phyloP scores from a whole-genome alignment of 2,329 filamentous ascomycete genomes.

The Colletotrichum zoysiae region DNA sequence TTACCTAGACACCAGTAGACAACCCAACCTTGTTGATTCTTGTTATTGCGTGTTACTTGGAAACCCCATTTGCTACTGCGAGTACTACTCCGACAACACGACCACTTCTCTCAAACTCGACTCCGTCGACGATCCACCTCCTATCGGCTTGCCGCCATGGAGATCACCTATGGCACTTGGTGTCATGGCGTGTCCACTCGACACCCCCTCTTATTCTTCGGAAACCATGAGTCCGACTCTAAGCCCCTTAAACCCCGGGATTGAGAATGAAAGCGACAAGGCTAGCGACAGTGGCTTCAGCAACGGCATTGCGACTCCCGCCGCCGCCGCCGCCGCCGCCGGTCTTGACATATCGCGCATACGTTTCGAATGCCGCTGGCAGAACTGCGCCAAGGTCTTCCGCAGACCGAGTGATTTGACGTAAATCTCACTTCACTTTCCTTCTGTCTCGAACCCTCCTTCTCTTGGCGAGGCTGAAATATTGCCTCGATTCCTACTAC shows the following conservation, averaged over 20 bases:
- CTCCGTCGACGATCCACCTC: slow-evolving; percentile 39
- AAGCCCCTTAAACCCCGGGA: slow-evolving; percentile 38
- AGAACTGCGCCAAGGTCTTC: slow-evolving; percentile 39
- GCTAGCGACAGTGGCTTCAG: slow-evolving; percentile 35
- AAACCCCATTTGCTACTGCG: slow-evolving; percentile 40
- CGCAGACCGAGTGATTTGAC: slow-evolving; percentile 42
- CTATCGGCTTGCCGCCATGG: slow-evolving; percentile 33
- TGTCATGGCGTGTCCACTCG: slow-evolving; percentile 43
- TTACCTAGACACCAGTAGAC: slow-evolving; percentile 40
- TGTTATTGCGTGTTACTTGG: slow-evolving; percentile 43
- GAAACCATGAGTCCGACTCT: slow-evolving; percentile 40
- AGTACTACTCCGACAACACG: slow-evolving; percentile 34
- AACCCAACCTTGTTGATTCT: slow-evolving; percentile 41
- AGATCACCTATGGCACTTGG: slow-evolving; percentile 43
- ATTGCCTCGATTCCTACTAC: neutral
- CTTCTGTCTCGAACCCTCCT: neutral
- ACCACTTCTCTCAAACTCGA: slow-evolving; percentile 23
- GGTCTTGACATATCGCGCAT: slow-evolving; percentile 34
- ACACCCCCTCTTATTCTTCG: slow-evolving; percentile 43
- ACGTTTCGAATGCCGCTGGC: slow-evolving; percentile 40
- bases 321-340: neutral
- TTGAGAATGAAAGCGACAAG: slow-evolving; percentile 38
- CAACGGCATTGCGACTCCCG: slow-evolving; percentile 24
- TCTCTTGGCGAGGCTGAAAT: neutral
- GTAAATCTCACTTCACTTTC: slow-evolving; percentile 32